Evolutionary conservation across 345 rosid genomes (phyloP).

Genomic region (Lepidium didymum): DNA sequence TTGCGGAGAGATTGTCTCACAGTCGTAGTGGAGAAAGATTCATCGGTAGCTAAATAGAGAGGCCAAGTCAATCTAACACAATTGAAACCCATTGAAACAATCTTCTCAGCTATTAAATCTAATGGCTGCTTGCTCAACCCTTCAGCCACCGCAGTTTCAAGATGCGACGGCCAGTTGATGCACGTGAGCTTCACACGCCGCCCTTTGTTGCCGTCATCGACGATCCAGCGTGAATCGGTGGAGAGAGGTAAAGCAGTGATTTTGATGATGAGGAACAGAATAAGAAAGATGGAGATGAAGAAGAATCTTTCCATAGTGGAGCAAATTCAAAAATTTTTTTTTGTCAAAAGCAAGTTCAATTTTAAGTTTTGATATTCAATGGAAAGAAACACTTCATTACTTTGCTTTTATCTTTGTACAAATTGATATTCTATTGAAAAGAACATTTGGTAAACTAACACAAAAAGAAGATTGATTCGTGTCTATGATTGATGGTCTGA

Average conservation of each 20-base stretch:
- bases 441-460: too few relatives aligned
- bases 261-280: background rate
- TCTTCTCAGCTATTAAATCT: slow-evolving; percentile 28
- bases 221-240: slow-evolving; percentile 53
- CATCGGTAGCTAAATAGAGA: slow-evolving; percentile 45
- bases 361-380: too few relatives aligned
- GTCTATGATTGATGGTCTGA: too few relatives aligned
- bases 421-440: too few relatives aligned
- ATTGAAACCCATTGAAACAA: slow-evolving; percentile 44
- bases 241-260: slow-evolving; percentile 39
- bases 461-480: too few relatives aligned
- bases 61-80: slow-evolving; percentile 75
- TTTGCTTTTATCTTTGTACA: too few relatives aligned
- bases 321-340: too few relatives aligned
- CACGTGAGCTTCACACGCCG: slow-evolving; percentile 63
- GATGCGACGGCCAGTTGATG: slow-evolving; percentile 67
- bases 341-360: too few relatives aligned
- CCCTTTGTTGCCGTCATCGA: slow-evolving; percentile 34
- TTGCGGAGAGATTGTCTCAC: slow-evolving; percentile 55
- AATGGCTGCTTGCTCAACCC: slow-evolving; percentile 64
- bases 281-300: background rate
- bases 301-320: background rate
- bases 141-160: slow-evolving; percentile 59
- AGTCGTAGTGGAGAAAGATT: slow-evolving; percentile 40
- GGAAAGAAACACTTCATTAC: too few relatives aligned